A percentile compares a stretch with the other conserved stretches of the same genome.
Evolutionary conservation across 257 asterid species (phyloP).

Genomic region (Coffea eugenioides): DNA sequence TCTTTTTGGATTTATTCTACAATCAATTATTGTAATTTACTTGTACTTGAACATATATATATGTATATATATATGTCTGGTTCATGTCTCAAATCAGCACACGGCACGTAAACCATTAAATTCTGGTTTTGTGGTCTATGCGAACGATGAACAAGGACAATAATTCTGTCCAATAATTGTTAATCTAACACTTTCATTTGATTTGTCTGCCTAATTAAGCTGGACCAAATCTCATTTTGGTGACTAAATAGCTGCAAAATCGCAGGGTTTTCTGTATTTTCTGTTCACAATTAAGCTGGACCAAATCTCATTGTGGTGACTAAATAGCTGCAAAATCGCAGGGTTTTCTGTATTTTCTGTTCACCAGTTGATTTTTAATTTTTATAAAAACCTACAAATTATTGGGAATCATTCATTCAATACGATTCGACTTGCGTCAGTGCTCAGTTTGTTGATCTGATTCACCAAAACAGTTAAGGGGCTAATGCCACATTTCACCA

Average conservation of each 20-base stretch:
- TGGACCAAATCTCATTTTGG: background rate
- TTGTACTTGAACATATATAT: background rate
- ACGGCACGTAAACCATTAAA: background rate
- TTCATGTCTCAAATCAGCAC: background rate
- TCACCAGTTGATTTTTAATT: no score
- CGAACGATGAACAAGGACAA: background rate
- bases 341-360: background rate
- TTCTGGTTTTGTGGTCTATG: background rate
- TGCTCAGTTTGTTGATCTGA: background rate
- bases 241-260: background rate
- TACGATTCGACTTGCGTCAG: no score
- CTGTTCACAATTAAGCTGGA: no score
- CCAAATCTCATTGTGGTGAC: no score
- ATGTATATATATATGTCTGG: background rate
- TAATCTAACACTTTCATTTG: background rate
- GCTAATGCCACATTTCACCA: background rate
- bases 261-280: background rate
- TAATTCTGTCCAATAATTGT: background rate
- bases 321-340: background rate
- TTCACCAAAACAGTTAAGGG: background rate
- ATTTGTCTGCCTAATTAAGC: background rate
- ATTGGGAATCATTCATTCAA: no score
- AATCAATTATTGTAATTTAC: background rate
- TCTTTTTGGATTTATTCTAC: background rate
- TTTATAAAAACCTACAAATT: no score